phyloP scores from a whole-genome alignment of 768 basidiomycete species.

The Rossbeevera mucosa region DNA sequence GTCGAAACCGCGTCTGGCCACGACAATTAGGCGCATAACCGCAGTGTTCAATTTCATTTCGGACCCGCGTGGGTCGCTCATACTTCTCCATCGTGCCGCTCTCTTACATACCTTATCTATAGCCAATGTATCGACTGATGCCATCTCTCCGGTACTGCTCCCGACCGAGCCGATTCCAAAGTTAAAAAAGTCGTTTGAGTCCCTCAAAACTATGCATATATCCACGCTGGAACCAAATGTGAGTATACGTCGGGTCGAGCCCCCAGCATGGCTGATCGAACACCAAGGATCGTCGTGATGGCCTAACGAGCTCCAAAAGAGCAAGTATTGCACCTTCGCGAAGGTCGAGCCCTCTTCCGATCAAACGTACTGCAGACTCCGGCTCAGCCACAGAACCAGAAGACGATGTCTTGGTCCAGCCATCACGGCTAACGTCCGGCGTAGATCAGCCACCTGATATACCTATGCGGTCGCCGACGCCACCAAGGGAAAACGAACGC shows the following conservation, averaged over 20 bases:
- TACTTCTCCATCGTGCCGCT: conserved; percentile 5
- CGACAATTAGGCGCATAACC: conserved; percentile 64
- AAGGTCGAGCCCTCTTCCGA: conserved; percentile 10
- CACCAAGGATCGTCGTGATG: conserved; percentile 14
- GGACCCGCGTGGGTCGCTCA: conserved; percentile 54
- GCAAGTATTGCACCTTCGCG: conserved; percentile 1
- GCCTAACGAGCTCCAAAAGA: conserved; percentile 2
- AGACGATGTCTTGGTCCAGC: conserved; percentile 10
- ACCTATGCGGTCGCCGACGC: conserved; percentile 20
- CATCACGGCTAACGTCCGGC: neutral
- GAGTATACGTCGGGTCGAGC: conserved; percentile 10
- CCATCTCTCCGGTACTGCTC: conserved; percentile 43
- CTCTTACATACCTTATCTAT: conserved; percentile 14
- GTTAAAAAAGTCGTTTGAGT: conserved; percentile 8
- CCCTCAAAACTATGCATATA: conserved; percentile 2
- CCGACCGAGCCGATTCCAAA: conserved; percentile 14
- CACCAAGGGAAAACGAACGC: conserved; percentile 12
- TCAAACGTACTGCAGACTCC: conserved; percentile 10
- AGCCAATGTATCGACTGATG: conserved; percentile 52
- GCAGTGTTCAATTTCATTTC: conserved; percentile 65
- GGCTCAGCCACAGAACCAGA: conserved; percentile 31
- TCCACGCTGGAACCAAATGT: conserved; percentile 17
- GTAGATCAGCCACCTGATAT: conserved; percentile 12
- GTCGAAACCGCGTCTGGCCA: conserved; percentile 63
- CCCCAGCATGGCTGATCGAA: conserved; percentile 6